Evolutionary conservation across 768 basidiomycete genomes (phyloP).

Genomic region (Boletus insuetus): DNA sequence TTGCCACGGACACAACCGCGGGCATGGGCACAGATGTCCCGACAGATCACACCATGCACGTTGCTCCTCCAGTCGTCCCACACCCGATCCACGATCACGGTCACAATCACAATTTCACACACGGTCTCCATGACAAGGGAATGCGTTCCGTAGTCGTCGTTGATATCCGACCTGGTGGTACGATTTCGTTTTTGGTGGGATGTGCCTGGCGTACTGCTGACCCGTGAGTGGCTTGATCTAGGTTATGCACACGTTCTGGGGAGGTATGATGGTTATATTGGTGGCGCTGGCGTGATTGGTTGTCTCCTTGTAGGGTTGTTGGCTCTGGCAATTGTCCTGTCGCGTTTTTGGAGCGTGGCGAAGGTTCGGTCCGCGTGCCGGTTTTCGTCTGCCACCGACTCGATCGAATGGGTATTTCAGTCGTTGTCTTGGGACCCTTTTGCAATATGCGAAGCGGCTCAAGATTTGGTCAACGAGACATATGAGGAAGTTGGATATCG

Average conservation of each 20-base stretch:
- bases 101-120: not conserved
- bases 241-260: not conserved
- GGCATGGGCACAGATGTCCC: not conserved
- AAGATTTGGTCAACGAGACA: not conserved
- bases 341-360: not conserved
- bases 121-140: not conserved
- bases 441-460: not conserved
- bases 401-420: not conserved
- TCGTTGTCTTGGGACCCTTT: not conserved
- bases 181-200: not conserved
- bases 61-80: not conserved
- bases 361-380: not conserved
- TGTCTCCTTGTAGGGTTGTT: conserved; percentile 6
- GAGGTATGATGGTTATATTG: not conserved
- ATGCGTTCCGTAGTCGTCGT: not conserved
- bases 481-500: not conserved
- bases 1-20: not conserved
- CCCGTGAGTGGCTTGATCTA: not conserved
- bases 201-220: not conserved
- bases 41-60: not conserved
- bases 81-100: not conserved
- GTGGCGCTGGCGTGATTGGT: not conserved
- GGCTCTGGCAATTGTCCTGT: not conserved
- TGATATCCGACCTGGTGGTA: conserved; percentile 2
- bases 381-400: not conserved